Conservation (phyloP, 768 basidiomycete genomes). For the Boletus edulis region DNA sequence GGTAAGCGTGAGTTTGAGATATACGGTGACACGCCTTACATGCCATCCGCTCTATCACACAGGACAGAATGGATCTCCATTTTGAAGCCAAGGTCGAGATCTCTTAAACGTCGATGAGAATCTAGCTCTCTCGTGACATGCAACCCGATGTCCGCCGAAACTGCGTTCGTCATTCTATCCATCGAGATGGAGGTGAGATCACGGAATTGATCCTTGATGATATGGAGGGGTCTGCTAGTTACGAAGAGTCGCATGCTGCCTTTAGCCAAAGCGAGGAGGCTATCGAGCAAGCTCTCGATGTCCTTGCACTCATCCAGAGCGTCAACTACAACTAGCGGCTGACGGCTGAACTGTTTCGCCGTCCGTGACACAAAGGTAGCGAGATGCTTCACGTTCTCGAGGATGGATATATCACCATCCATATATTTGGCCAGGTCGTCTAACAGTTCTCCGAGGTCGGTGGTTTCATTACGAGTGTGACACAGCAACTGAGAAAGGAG, state of each 20-base stretch:
- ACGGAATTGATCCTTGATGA: slow-evolving; percentile 4
- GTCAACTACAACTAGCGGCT: slow-evolving; percentile 15
- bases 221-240: slow-evolving; percentile 16
- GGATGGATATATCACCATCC: background rate
- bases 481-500: slow-evolving; percentile 14
- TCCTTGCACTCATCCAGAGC: slow-evolving; percentile 21
- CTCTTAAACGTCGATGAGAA: slow-evolving; percentile 6
- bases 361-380: background rate
- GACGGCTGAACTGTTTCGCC: background rate
- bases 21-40: slow-evolving; percentile 3
- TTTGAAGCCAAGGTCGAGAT: slow-evolving; percentile 3
- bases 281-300: slow-evolving; percentile 4
- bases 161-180: background rate
- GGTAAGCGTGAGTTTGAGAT: background rate
- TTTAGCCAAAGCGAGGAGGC: background rate
- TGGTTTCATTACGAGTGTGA: background rate
- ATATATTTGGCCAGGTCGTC: background rate
- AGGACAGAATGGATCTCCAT: slow-evolving; percentile 5
- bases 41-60: slow-evolving; percentile 15
- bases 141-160: slow-evolving; percentile 11
- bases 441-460: background rate
- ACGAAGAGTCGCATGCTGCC: slow-evolving; percentile 11
- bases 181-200: slow-evolving; percentile 8
- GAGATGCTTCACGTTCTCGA: slow-evolving; percentile 1
- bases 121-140: slow-evolving; percentile 14